These are phyloP conservation scores for Plasmodium cynomolgi DNA, from an alignment of 169 alveolate genomes.

Conservation along the genomic window DNA sequence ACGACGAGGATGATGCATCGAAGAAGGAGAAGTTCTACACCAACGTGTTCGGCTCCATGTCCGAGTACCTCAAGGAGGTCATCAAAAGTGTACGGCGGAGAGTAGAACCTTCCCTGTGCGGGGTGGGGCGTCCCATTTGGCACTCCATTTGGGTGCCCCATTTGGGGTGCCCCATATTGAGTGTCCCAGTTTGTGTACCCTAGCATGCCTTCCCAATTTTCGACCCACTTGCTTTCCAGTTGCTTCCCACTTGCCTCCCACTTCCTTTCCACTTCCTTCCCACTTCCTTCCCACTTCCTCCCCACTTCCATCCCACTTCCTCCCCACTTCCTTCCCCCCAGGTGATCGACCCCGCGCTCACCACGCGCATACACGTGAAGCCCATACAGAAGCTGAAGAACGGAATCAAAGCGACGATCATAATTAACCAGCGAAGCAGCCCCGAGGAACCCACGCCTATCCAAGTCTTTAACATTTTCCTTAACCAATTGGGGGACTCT, in stretches of 20 bases:
- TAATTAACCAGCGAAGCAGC: conserved; percentile 17
- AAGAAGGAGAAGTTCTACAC: conserved; percentile 56
- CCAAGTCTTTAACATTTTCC: conserved; percentile 51
- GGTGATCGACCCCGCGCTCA: conserved; percentile 37
- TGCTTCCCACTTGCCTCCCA: neutral
- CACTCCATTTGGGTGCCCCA: neutral
- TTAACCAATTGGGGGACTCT: conserved; percentile 56
- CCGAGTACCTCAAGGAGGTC: conserved; percentile 52
- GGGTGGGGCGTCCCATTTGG: neutral
- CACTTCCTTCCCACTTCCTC: neutral
- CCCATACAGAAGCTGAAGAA: conserved; percentile 56
- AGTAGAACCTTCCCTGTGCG: neutral
- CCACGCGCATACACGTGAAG: conserved; percentile 28
- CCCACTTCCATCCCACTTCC: neutral
- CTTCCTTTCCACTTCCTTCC: neutral
- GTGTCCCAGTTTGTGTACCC: neutral
- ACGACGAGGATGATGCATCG: conserved; percentile 68
- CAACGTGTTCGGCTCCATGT: conserved; percentile 68
- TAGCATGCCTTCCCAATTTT: neutral
- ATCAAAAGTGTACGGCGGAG: conserved; percentile 17
- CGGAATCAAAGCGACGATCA: conserved; percentile 58
- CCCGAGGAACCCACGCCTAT: conserved; percentile 68
- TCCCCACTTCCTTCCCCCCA: neutral
- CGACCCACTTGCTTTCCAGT: neutral
- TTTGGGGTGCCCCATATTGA: neutral